Evolutionary conservation across 1,284 basidiomycete genomes (phyloP).

Genomic region (Cryptococcus floricola): DNA sequence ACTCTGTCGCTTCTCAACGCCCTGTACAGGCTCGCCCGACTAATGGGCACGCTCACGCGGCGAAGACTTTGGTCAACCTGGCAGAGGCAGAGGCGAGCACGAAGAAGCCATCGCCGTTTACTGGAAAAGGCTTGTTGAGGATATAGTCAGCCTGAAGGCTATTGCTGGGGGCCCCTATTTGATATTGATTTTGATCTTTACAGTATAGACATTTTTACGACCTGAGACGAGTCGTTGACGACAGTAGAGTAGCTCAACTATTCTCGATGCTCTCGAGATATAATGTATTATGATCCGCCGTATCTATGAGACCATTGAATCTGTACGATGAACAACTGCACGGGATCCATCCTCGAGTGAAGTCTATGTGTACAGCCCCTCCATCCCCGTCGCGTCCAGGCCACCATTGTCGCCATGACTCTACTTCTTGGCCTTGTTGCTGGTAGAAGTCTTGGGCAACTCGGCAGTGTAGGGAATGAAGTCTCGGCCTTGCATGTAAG

Average conservation of each 20-base stretch:
- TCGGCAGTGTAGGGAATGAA: conserved; percentile 72
- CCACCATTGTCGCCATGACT: neutral
- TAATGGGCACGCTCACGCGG: neutral
- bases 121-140: conserved; percentile 30
- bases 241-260: too few species aligned
- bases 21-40: neutral
- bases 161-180: too few species aligned
- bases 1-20: conserved; percentile 4
- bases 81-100: neutral
- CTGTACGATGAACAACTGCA: too few species aligned
- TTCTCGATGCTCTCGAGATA: too few species aligned
- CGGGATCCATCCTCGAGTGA: too few species aligned
- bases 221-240: too few species aligned
- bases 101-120: conserved; percentile 19
- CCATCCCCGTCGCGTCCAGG: neutral
- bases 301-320: too few species aligned
- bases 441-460: conserved; percentile 41
- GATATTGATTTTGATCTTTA: too few species aligned
- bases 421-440: conserved; percentile 31
- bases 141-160: conserved; percentile 11
- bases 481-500: conserved; percentile 93
- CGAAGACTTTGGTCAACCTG: conserved; percentile 1
- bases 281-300: too few species aligned
- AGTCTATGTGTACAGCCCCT: too few species aligned
- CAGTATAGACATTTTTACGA: too few species aligned